These are phyloP conservation scores for Rhizopus delemar DNA, from an alignment of 371 early-diverging fungal species.

Conservation along the genomic window DNA sequence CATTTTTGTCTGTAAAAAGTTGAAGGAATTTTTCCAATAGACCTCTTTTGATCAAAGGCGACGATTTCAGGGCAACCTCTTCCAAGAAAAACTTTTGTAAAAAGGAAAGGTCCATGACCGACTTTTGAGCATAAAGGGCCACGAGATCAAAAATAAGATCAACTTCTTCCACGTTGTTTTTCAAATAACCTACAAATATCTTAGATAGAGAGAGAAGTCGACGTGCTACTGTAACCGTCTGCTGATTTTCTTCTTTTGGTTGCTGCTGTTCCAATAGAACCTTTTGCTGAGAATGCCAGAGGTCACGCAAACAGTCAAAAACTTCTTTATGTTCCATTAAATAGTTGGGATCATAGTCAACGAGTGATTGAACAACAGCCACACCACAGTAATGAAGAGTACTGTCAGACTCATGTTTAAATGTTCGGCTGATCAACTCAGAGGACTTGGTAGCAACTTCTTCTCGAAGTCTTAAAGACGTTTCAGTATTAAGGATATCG, in stretches of 20 bases:
- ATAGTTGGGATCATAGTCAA: slow-evolving; percentile 62
- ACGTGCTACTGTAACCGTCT: slow-evolving; percentile 49
- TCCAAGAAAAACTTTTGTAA: slow-evolving; percentile 72
- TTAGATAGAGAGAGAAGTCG: slow-evolving; percentile 53
- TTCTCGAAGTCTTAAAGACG: slow-evolving; percentile 67
- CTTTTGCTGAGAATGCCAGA: slow-evolving; percentile 65
- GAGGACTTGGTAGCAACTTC: slow-evolving; percentile 67
- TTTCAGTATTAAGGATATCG: slow-evolving; percentile 63
- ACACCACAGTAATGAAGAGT: slow-evolving; percentile 65
- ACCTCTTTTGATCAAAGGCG: slow-evolving; percentile 57
- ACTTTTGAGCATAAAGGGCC: slow-evolving; percentile 69
- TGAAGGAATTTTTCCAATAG: slow-evolving; percentile 74
- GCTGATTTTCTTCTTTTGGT: slow-evolving; percentile 57
- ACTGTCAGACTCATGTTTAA: slow-evolving; percentile 28
- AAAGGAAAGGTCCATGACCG: slow-evolving; percentile 62
- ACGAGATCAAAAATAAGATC: slow-evolving; percentile 77
- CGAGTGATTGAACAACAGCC: slow-evolving; percentile 62
- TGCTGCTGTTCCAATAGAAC: slow-evolving; percentile 35
- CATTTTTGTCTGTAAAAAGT: slow-evolving; percentile 49
- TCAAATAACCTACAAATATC: slow-evolving; percentile 65
- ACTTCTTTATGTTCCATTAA: slow-evolving; percentile 49
- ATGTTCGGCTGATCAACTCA: slow-evolving; percentile 61
- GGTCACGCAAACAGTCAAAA: slow-evolving; percentile 53
- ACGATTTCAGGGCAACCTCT: slow-evolving; percentile 62
- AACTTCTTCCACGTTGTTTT: slow-evolving; percentile 60